Conservation (phyloP, 148 eudicot genomes). For the Limonium bicolor region DNA sequence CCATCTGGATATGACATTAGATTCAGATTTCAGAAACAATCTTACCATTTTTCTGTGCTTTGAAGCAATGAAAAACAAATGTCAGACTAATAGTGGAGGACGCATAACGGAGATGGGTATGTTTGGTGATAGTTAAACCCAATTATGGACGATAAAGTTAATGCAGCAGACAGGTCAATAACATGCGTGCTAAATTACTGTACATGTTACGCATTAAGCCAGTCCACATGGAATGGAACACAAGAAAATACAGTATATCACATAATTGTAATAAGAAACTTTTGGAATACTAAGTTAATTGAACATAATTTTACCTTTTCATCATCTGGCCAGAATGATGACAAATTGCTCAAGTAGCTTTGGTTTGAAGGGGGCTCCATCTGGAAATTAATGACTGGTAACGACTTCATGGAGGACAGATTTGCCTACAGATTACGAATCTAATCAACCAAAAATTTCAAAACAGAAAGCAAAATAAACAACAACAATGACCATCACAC, state of each 20-base stretch:
- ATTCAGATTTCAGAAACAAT: background rate
- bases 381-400: conserved; percentile 19
- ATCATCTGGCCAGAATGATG: conserved; percentile 25
- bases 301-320: conserved; percentile 1
- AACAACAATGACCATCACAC: background rate
- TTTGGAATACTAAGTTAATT: background rate
- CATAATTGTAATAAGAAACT: background rate
- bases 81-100: background rate
- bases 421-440: conserved; percentile 22
- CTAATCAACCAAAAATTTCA: background rate
- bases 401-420: conserved; percentile 24
- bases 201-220: background rate
- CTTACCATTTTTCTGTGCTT: background rate
- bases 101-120: background rate
- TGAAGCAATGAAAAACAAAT: background rate
- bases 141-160: background rate
- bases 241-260: background rate
- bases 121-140: background rate
- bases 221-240: background rate
- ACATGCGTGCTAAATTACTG: too few species aligned
- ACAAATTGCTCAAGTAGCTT: conserved; percentile 24
- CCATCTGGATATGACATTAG: background rate
- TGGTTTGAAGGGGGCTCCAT: conserved; percentile 97
- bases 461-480: background rate
- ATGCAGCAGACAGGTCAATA: too few species aligned